Base-by-base conservation (phyloP, 1,284 basidiomycete species). In the Ganoderma meredithae region DNA sequence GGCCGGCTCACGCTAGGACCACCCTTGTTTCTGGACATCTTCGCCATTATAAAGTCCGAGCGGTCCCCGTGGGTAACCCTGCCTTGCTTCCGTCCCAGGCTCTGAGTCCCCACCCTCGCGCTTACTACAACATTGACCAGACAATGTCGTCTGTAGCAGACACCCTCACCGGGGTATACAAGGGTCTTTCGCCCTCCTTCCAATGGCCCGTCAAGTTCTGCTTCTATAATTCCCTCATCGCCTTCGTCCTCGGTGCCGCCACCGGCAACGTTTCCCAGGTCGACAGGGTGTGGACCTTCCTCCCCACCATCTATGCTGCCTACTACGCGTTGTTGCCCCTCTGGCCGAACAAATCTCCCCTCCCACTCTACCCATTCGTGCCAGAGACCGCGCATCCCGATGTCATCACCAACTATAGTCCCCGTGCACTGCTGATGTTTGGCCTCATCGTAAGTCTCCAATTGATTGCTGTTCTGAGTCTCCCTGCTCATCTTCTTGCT, bases 191-290 rank as follows among this genome's bases (percentile, higher is more conserved):
- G 2, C 80, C 81, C 12, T 76, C 83, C 4, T 81, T 87, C 52
- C 77, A 81, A 55, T 92, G 89, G 88, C 91, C 91, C 22, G 80
- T 86, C 59, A 85, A 89, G 73, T 85, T 92, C 74, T 91, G 89
- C 72, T 66, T 84, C 0, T 83, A 83, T 49, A 79, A 80, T 0
- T 88, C 87, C 0, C 69, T 77, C 6, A 76, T 77, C 0, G 84
- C 86, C 10, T 94, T 86, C 74, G 72, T 91, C 10, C 75, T 86
- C 5, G 91, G 90, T 9, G 60, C 93, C 27, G 65, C 93, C 39
- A 95, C 92, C 0, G 86, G 88, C 40, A 97, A 97, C 75, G 92
- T 95, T 60, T 94, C 91, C 8, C 95, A 96, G 80, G 95, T 97
- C 39, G 94, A 95, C 75, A 79, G 86, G 17, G 72, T 85, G 40